phyloP scores from a whole-genome alignment of 2,329 filamentous ascomycete genomes.

The Penicillium sp. region DNA sequence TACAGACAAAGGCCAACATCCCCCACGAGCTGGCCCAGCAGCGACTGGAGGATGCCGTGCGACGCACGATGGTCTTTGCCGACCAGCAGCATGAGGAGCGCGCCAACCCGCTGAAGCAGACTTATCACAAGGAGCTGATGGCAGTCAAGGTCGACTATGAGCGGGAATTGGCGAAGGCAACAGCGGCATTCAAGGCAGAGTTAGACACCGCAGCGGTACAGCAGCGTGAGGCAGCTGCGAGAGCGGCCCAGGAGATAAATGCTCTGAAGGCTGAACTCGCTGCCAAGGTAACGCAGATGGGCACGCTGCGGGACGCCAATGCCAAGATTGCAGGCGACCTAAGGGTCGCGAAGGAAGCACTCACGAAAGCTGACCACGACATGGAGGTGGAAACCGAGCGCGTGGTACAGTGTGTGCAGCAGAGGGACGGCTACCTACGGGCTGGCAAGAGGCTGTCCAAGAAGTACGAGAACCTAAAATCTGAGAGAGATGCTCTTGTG shows the following conservation, averaged over 20 bases:
- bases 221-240: background rate
- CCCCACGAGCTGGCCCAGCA: background rate
- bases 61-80: background rate
- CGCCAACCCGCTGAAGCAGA: background rate
- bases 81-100: background rate
- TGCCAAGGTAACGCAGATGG: background rate
- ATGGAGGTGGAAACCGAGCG: background rate
- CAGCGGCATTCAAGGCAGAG: background rate
- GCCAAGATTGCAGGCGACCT: background rate
- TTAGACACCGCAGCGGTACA: background rate
- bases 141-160: background rate
- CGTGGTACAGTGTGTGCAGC: background rate
- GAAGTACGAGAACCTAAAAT: background rate
- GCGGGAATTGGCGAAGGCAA: background rate
- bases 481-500: background rate
- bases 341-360: background rate
- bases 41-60: background rate
- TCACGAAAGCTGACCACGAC: rapidly evolving
- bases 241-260: too few relatives aligned
- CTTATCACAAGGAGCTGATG: background rate
- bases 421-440: background rate
- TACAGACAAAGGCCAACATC: background rate
- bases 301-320: background rate
- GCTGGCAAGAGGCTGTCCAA: background rate
- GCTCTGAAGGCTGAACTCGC: background rate